A percentile compares a stretch with the other conserved stretches of the same genome.
Conservation (phyloP, 345 rosid species). For the Dipteronia sinensis region DNA sequence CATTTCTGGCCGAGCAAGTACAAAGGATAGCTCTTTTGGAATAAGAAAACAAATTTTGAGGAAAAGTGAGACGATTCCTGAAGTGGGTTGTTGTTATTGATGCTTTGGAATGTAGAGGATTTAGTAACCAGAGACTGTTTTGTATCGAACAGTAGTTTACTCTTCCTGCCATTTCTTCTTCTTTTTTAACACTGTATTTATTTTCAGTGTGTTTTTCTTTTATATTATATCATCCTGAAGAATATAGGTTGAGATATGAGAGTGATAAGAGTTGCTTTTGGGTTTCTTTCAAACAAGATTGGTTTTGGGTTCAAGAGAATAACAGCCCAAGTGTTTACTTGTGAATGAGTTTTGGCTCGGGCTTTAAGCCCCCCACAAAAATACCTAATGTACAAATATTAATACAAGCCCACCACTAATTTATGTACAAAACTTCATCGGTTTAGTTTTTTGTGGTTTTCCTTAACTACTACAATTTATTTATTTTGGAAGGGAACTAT, state of each 20-base stretch:
- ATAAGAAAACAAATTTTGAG: constrained; percentile 33
- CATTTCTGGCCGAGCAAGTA: constrained; percentile 35
- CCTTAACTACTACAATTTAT: too few relatives aligned
- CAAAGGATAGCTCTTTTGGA: constrained; percentile 50
- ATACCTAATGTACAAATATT: not conserved
- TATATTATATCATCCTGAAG: too few relatives aligned
- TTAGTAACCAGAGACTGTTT: constrained; percentile 52
- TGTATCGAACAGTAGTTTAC: constrained; percentile 54
- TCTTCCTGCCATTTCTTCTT: constrained; percentile 59
- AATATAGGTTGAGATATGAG: not conserved
- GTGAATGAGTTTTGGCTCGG: not conserved
- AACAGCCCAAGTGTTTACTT: not conserved
- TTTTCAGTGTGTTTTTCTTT: too few relatives aligned
- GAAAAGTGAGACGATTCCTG: constrained; percentile 42
- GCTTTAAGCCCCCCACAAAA: not conserved
- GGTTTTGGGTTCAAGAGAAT: not conserved
- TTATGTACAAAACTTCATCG: not conserved
- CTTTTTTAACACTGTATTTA: not conserved
- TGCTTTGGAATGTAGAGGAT: constrained; percentile 42
- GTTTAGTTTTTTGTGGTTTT: too few relatives aligned
- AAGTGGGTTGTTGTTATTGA: constrained; percentile 37
- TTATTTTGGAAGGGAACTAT: too few relatives aligned
- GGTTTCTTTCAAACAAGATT: too few relatives aligned
- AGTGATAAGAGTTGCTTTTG: not conserved
- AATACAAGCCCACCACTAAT: not conserved